Base-by-base conservation (phyloP, 1,284 basidiomycete genomes). In the Boletellus deceptivus region DNA sequence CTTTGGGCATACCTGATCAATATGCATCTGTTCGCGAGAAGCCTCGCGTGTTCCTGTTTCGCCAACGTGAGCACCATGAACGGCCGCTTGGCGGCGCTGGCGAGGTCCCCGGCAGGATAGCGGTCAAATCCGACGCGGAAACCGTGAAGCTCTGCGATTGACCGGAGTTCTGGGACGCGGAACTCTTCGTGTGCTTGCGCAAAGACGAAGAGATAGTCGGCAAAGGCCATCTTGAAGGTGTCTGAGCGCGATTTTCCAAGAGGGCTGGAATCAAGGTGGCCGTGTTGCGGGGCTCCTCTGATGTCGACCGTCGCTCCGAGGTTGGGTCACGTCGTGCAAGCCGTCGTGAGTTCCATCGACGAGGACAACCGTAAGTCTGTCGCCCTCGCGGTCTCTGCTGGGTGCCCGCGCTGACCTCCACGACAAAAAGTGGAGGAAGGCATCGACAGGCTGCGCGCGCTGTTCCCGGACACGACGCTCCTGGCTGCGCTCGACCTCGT, bases 181-280 rank as follows among this genome's bases (percentile, higher is more conserved):
- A 94, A 95, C 37, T 89, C 84, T 29, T 79, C 74, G 63, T 94
- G 91, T 9, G 78, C 79, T 67, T 91, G 88, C 1, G 90, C 89
- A 66, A 91, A 89, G 43, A 87, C 76, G 46, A 93, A 71, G 44
- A 93, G 76, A 67, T 86, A 93, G 53, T 74, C 70, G 27, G 60
- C 59, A 6, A 67, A 56, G 70, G 74, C 43, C 48, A 55, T 56
- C 41, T 29, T 20, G 43, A 43, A 8, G 16, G 11, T 13, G 36
- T 42, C 1, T 31, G 29, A 13, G 29, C 29, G 29, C 27, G 27
- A 10, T 27, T 2, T 20, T 20, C 20, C 20, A 20, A 22, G 22
- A 20, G 35, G 9, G 35, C 35, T 17, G 16, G 33, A 22, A 22
- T 22, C 25, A 13, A 31, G 29, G 29, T 31, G 10, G 11, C 8